phyloP scores from a whole-genome alignment of 2,329 filamentous ascomycete species.

The Chrysoporthe deuterocubensis region DNA sequence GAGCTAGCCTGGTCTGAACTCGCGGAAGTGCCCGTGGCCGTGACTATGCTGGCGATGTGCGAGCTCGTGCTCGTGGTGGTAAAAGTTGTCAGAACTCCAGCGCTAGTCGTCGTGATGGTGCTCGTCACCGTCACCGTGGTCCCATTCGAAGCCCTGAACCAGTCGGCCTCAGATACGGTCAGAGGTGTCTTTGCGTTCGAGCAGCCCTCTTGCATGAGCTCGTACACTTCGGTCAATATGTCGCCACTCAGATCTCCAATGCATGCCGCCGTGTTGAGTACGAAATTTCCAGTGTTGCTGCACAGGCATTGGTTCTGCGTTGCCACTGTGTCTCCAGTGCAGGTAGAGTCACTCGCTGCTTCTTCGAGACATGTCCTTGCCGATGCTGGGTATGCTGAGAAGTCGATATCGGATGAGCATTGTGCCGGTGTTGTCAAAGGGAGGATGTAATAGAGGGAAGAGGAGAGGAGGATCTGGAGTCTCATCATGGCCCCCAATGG shows the following conservation, averaged over 20 bases:
- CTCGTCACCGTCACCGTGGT: constrained; percentile 6
- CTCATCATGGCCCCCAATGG: constrained; percentile 20
- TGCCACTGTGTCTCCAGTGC: constrained; percentile 43
- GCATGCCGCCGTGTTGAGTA: constrained; percentile 51
- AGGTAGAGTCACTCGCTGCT: constrained; percentile 46
- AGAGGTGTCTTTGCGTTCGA: constrained; percentile 21
- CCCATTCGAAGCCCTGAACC: neutral
- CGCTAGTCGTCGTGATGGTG: constrained; percentile 23
- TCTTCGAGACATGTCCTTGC: constrained; percentile 49
- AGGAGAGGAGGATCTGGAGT: constrained; percentile 8
- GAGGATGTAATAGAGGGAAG: constrained; percentile 9
- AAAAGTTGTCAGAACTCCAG: constrained; percentile 16
- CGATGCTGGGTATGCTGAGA: constrained; percentile 47
- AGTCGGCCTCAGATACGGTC: constrained; percentile 14
- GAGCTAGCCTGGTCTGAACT: neutral
- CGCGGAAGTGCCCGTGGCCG: constrained; percentile 9
- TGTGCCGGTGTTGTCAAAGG: constrained; percentile 3
- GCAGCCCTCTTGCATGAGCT: constrained; percentile 18
- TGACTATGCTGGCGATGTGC: neutral
- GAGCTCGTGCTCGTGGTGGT: constrained; percentile 19
- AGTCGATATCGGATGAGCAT: constrained; percentile 37
- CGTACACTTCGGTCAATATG: constrained; percentile 13
- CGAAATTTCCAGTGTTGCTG: constrained; percentile 52
- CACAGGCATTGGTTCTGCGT: constrained; percentile 56
- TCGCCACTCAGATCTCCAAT: constrained; percentile 38